Base-by-base conservation (phyloP, 805 yeast genomes). In the Ogataea pignaliae region DNA sequence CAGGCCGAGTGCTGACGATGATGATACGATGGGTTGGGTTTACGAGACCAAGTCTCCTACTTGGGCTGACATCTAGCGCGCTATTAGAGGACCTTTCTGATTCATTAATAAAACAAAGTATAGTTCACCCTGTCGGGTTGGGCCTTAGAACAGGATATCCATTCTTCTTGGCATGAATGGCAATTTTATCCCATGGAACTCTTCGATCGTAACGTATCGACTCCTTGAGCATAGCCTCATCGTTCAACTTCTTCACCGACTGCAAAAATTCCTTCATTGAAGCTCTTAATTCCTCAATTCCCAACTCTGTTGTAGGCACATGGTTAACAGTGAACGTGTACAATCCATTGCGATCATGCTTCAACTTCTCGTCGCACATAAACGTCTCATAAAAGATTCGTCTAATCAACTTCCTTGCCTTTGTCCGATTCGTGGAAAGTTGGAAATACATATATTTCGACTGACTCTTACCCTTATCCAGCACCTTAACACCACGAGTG, bases 41-140 rank as follows among this genome's bases (percentile, higher is more conserved):
- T 79, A 69, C 48, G 61, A 70, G 43, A 71, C 82, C 0, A 56
- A 53, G 1, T 42, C 58, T 15, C 86, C 86, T 0, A 30, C 37
- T 0, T 80, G 86, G 85, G 60, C 69, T 10, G 29, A 55, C n/a
- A 55, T 64, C n/a, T 55, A 36, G 47, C 16, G 34, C n/a, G 26
- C 26, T 21, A 21, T 5, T 21, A 21, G 26, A n/a, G n/a, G n/a
- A n/a, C n/a, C n/a, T n/a, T n/a, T n/a, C n/a, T n/a, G n/a, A 21
- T 21, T 21, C 26, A 21, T 21, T 21, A 21, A n/a, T n/a, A n/a
- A n/a, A n/a, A n/a, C n/a, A n/a, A n/a, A n/a, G n/a, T n/a, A n/a
- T n/a, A n/a, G n/a, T n/a, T n/a, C n/a, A n/a, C n/a, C n/a, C 7
- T 21, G 26, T 4, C 26, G 7, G 26, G 26, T 21, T 21, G 26